Percentiles rank a stretch among this genome's conserved stretches.
Evolutionary conservation across 441 rosid genomes (phyloP).

Genomic region (Populus tomentosa): DNA sequence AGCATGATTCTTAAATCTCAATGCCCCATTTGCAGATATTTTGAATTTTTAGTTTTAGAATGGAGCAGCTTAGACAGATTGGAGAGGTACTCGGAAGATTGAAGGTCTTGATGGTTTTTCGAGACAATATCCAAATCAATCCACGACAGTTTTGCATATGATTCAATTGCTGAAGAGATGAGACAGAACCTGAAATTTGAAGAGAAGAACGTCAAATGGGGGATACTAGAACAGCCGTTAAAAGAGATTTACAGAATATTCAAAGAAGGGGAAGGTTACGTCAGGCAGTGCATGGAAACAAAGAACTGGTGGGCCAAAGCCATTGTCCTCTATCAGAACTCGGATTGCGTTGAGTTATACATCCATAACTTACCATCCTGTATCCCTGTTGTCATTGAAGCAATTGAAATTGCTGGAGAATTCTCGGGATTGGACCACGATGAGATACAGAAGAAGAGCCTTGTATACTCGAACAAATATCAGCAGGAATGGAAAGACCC

Average conservation of each 20-base stretch:
- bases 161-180: constrained; percentile 66
- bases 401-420: constrained; percentile 78
- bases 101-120: constrained; percentile 76
- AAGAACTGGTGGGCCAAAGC: constrained; percentile 83
- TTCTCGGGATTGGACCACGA: constrained; percentile 58
- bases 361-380: constrained; percentile 67
- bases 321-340: constrained; percentile 62
- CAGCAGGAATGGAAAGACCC: constrained; percentile 80
- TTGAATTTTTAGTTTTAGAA: neutral
- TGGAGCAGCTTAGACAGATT: constrained; percentile 88
- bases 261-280: constrained; percentile 77
- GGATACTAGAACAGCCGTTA: constrained; percentile 66
- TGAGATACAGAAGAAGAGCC: constrained; percentile 69
- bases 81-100: constrained; percentile 88
- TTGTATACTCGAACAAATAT: constrained; percentile 52
- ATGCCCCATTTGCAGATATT: neutral
- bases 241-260: constrained; percentile 69
- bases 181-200: constrained; percentile 61
- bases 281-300: constrained; percentile 58
- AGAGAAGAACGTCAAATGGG: constrained; percentile 79
- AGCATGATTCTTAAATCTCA: too few species aligned
- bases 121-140: constrained; percentile 62
- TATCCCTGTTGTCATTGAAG: constrained; percentile 64
- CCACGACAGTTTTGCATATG: constrained; percentile 52
- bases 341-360: constrained; percentile 70